Base-by-base conservation (phyloP, 495 filamentous ascomycete genomes). In the Xylaria telfairii region DNA sequence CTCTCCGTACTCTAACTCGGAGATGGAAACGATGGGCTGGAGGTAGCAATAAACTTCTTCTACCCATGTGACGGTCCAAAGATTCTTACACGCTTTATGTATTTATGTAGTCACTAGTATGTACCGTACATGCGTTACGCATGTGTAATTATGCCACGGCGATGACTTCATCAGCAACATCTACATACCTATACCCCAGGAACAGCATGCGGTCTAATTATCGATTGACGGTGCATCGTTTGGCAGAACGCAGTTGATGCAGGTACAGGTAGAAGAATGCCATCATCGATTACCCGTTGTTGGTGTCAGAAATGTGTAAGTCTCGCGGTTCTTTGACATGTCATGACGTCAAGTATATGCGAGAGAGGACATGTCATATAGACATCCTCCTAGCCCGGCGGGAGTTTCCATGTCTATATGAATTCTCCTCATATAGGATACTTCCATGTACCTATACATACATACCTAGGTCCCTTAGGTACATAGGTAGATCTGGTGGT, bases 281-380 rank as follows among this genome's bases (percentile, higher is more conserved):
- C 59, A 62, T 62, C 59, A 62, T 62, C 59, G 59, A 62, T 62
- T 62, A 62, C 59, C 9, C 37, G 37, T 59, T n/a, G 21, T 62
- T 44, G 5, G 56, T 59, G 32, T 59, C 34, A 24, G 30, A 21
- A 32, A 21, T 4, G 28, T 21, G 10, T n/a, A 59, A 62, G 59
- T 62, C 21, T 42, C n/a, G 37, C 19, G 7, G 34, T 62, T 26
- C 21, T 62, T 41, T 62, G 59, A 62, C 59, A 42, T 6, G 59
- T 62, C 59, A 62, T 62, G 59, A 62, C 59, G 59, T 62, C 59
- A 62, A 37, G 56, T 17, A 19, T 59, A 1, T 10, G 17, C 32
- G 5, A 19, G 10, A 54, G 51, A 54, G 56, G 17, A 37, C 37
- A 42, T 24, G 7, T 28, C 26, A 30, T 28, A 30, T 15, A 30